Evolutionary conservation across 2,329 filamentous ascomycete genomes (phyloP).

Genomic region (Alternaria sp.): DNA sequence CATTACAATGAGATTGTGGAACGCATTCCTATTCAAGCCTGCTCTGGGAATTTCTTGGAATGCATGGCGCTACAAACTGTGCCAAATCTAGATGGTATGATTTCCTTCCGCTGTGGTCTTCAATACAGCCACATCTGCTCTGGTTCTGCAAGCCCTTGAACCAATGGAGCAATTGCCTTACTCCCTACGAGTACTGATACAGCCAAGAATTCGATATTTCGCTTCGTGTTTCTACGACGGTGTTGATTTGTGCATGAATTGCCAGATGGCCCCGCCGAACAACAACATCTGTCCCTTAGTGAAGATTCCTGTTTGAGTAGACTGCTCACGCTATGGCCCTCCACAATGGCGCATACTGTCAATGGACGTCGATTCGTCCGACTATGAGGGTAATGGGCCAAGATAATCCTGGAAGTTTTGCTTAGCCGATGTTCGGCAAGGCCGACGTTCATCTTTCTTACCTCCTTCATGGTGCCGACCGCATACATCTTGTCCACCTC

Average conservation of each 20-base stretch:
- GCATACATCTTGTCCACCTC: conserved; percentile 96
- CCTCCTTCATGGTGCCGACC: conserved; percentile 94
- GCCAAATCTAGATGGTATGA: neutral
- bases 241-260: neutral
- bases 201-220: neutral
- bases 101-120: neutral
- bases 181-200: neutral
- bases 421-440: conserved; percentile 17
- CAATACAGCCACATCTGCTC: neutral
- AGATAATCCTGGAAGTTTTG: conserved; percentile 46
- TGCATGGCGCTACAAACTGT: neutral
- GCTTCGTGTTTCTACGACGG: neutral
- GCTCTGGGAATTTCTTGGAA: conserved; percentile 17
- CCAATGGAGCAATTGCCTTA: neutral
- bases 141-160: neutral
- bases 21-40: conserved; percentile 35
- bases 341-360: neutral
- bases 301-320: neutral
- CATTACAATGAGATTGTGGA: conserved; percentile 31
- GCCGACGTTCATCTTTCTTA: conserved; percentile 18
- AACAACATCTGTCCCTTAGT: neutral
- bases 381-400: conserved; percentile 43
- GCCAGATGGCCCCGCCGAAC: neutral
- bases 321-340: neutral
- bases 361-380: neutral